phyloP scores from a whole-genome alignment of 2,329 filamentous ascomycete species.

The Mycosphaerella arachidis region DNA sequence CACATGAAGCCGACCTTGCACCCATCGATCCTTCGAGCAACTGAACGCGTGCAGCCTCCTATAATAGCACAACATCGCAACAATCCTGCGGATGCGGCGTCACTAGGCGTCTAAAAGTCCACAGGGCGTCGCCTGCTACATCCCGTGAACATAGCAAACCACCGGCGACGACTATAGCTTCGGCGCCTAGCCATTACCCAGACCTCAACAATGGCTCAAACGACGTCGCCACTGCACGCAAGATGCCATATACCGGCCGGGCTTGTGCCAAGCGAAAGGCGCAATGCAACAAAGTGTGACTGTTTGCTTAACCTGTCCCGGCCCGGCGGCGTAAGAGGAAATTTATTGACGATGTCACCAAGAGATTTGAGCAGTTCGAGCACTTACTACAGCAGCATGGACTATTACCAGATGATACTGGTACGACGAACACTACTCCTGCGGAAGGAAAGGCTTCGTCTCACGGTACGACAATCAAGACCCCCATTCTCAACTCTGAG shows the following conservation, averaged over 20 bases:
- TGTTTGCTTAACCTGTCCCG: conserved; percentile 7
- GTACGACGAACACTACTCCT: background rate
- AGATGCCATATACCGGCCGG: background rate
- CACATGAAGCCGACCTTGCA: background rate
- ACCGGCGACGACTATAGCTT: background rate
- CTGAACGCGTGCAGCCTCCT: background rate
- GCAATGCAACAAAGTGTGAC: background rate
- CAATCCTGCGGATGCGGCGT: background rate
- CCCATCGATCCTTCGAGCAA: background rate
- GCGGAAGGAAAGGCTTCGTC: background rate
- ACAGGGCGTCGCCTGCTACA: background rate
- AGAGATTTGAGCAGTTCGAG: conserved; percentile 37
- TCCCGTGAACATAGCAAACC: background rate
- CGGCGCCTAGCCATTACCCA: background rate
- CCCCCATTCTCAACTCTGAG: background rate
- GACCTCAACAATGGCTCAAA: background rate
- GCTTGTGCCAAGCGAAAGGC: background rate
- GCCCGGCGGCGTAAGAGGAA: conserved; percentile 34
- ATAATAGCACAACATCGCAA: background rate
- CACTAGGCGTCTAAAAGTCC: background rate
- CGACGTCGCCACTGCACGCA: background rate
- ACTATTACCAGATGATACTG: conserved; percentile 20
- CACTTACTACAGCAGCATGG: conserved; percentile 34
- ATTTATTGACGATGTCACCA: conserved; percentile 21
- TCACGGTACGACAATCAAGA: background rate